phyloP scores from a whole-genome alignment of 1,139 yeast species.

The Zygosaccharomyces pseudobailii region DNA sequence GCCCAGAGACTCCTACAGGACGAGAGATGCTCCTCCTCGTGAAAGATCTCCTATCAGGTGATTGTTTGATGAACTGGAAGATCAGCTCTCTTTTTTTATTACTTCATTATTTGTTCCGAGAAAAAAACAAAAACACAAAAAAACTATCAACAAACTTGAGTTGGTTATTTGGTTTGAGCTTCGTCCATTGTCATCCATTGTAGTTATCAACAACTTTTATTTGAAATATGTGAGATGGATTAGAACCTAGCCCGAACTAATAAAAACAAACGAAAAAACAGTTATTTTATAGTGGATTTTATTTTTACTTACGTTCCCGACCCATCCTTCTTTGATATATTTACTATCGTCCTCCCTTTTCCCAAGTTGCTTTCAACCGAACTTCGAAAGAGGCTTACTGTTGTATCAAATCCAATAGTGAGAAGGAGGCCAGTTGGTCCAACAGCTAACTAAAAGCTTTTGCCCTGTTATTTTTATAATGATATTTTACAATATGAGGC shows the following conservation, averaged over 20 bases:
- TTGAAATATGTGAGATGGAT: conserved; percentile 1
- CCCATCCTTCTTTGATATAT: conserved; percentile 12
- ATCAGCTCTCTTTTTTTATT: conserved; percentile 2
- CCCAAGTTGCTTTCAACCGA: conserved; percentile 6
- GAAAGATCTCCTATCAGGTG: conserved; percentile 60
- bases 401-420: conserved; percentile 3
- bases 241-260: conserved; percentile 1
- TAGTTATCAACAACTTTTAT: conserved; percentile 8
- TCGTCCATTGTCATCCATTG: conserved; percentile 4
- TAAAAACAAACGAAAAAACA: conserved; percentile 5
- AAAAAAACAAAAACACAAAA: not conserved
- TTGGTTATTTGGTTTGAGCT: conserved; percentile 2
- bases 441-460: not conserved
- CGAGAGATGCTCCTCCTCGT: conserved; percentile 44
- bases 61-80: conserved; percentile 18
- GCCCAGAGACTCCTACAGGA: conserved; percentile 34
- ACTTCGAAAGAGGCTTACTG: conserved; percentile 6
- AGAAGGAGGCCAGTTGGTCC: conserved; percentile 4
- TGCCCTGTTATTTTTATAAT: conserved; percentile 3
- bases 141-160: not conserved
- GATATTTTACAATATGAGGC: conserved; percentile 2
- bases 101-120: not conserved
- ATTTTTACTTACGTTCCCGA: conserved; percentile 10
- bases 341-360: conserved; percentile 6
- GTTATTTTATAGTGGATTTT: conserved; percentile 14